These are phyloP conservation scores for Aspergillus sp. DNA, from an alignment of 2,329 filamentous ascomycete genomes.

Conservation along the genomic window DNA sequence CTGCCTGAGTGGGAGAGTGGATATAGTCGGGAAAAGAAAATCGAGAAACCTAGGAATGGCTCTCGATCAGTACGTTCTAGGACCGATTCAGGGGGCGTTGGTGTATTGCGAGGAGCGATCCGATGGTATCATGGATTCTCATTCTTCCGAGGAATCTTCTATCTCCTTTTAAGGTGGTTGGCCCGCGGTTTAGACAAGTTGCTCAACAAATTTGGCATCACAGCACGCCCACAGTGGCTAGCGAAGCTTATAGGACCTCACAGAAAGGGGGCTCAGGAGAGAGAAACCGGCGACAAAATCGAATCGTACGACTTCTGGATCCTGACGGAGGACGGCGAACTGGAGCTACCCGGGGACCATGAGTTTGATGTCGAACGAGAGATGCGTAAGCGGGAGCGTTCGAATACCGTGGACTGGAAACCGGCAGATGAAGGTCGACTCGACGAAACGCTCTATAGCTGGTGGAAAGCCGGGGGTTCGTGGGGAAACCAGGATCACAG, in stretches of 20 bases:
- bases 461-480: constrained; percentile 81
- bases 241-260: constrained; percentile 34
- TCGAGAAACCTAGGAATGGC: constrained; percentile 39
- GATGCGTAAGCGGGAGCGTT: constrained; percentile 63
- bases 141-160: constrained; percentile 73
- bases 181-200: constrained; percentile 56
- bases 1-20: constrained; percentile 44
- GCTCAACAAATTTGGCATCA: constrained; percentile 61
- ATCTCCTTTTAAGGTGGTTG: constrained; percentile 60
- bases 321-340: constrained; percentile 52
- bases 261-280: constrained; percentile 17
- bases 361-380: constrained; percentile 79
- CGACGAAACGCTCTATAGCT: constrained; percentile 73
- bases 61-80: constrained; percentile 37
- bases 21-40: constrained; percentile 46
- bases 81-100: constrained; percentile 62
- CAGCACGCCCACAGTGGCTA: constrained; percentile 64
- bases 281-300: constrained; percentile 11
- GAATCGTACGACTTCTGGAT: constrained; percentile 54
- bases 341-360: constrained; percentile 59
- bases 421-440: constrained; percentile 63
- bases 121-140: constrained; percentile 72
- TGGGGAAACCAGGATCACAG: constrained; percentile 82
- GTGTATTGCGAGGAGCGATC: constrained; percentile 73
- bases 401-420: constrained; percentile 40